Conservation (phyloP, 192 early-diverging fungal genomes). For the Linnemannia exigua region DNA sequence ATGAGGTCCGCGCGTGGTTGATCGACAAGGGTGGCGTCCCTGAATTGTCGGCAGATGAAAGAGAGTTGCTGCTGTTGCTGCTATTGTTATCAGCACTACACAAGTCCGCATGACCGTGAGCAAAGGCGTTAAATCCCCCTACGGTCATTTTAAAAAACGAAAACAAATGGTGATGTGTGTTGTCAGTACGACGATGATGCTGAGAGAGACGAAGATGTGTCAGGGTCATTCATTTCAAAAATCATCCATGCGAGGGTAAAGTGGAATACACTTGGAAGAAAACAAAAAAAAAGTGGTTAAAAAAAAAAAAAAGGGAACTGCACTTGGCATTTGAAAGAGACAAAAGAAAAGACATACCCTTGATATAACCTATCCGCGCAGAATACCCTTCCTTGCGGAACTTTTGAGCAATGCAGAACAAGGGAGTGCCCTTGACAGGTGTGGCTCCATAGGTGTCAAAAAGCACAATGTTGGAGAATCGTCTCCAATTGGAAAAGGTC, state of each 20-base stretch:
- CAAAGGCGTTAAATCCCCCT: slow-evolving; percentile 67
- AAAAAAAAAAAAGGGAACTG: neutral
- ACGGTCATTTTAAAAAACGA: neutral
- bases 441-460: slow-evolving; percentile 72
- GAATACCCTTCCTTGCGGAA: slow-evolving; percentile 65
- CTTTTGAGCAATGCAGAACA: slow-evolving; percentile 71
- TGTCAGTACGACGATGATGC: neutral
- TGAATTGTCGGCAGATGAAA: neutral
- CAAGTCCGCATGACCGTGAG: slow-evolving; percentile 31
- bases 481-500: slow-evolving; percentile 64
- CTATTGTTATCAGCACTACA: slow-evolving; percentile 39
- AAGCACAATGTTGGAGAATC: slow-evolving; percentile 71
- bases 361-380: slow-evolving; percentile 58
- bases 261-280: neutral
- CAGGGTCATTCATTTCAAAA: neutral
- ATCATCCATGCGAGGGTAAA: neutral
- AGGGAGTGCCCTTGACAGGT: slow-evolving; percentile 62
- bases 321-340: neutral
- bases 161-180: neutral
- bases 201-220: neutral
- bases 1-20: neutral
- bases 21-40: neutral
- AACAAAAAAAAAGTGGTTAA: neutral
- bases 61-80: slow-evolving; percentile 11
- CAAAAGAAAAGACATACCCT: slow-evolving; percentile 56